Evolutionary conservation across 2,329 filamentous ascomycete genomes (phyloP).

Genomic region (Penicillium sp.): DNA sequence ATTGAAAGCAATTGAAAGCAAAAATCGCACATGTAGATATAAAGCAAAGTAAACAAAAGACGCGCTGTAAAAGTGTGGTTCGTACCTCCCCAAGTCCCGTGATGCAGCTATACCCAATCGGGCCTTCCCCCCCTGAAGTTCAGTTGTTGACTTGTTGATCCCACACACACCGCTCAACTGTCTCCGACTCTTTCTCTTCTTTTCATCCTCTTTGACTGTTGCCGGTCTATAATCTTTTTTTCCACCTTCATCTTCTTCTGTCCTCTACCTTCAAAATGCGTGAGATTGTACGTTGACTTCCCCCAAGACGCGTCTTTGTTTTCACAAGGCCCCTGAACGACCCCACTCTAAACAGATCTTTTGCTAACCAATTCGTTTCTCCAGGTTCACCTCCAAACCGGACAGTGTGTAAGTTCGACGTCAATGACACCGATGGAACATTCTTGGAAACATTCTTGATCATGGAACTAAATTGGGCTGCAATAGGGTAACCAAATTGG

Average conservation of each 20-base stretch:
- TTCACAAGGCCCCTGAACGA: slow-evolving; percentile 33
- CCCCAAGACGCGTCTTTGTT: slow-evolving; percentile 40
- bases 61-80: slow-evolving; percentile 23
- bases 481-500: slow-evolving; percentile 98
- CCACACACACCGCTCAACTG: slow-evolving; percentile 38
- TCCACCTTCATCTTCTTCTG: slow-evolving; percentile 10
- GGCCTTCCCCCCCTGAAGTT: slow-evolving; percentile 24
- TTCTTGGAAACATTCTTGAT: slow-evolving; percentile 6
- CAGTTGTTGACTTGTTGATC: slow-evolving; percentile 31
- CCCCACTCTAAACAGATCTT: slow-evolving; percentile 33
- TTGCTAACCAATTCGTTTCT: slow-evolving; percentile 43
- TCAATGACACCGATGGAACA: slow-evolving; percentile 4
- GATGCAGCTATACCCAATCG: slow-evolving; percentile 28
- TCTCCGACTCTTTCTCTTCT: slow-evolving; percentile 25
- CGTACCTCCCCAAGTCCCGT: slow-evolving; percentile 32
- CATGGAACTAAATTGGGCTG: slow-evolving; percentile 29
- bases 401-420: slow-evolving; percentile 83
- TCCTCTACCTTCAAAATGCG: slow-evolving; percentile 53
- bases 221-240: slow-evolving; percentile 23
- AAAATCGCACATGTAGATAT: no score
- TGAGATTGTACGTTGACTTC: slow-evolving; percentile 64
- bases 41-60: slow-evolving; percentile 2
- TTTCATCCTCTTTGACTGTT: slow-evolving; percentile 24
- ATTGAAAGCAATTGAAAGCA: background rate
- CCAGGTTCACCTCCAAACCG: slow-evolving; percentile 99